These are phyloP conservation scores for Takashimella koratensis DNA, from an alignment of 1,284 basidiomycete genomes.

Conservation along the genomic window DNA sequence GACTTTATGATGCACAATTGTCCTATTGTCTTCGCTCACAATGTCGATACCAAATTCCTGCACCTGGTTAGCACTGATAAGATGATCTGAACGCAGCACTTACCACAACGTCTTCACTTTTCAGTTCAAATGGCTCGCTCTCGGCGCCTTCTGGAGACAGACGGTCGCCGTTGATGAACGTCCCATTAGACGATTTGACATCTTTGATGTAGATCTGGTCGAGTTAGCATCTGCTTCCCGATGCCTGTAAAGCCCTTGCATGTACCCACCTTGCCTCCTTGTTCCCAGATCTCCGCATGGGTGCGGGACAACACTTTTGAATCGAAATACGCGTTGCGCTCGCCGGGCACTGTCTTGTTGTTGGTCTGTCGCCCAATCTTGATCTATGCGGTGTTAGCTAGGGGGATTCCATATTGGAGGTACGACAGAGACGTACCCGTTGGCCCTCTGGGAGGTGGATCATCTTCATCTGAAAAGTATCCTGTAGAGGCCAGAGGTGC, in stretches of 20 bases:
- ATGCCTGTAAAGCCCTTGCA: no score
- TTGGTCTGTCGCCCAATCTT: constrained; percentile 99
- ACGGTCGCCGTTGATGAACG: constrained; percentile 94
- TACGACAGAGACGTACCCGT: constrained; percentile 21
- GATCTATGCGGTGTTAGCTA: no score
- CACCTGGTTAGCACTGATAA: not conserved
- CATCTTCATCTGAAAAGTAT: constrained; percentile 94
- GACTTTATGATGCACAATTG: constrained; percentile 97
- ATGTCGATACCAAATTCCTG: constrained; percentile 99
- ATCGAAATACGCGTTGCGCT: constrained; percentile 96
- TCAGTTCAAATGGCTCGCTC: constrained; percentile 89
- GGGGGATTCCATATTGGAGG: not conserved
- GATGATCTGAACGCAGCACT: constrained; percentile 32
- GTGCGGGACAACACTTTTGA: constrained; percentile 91
- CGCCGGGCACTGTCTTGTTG: constrained; percentile 89
- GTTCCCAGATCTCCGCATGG: constrained; percentile 98
- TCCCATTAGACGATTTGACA: constrained; percentile 96
- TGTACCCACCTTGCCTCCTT: constrained; percentile 72
- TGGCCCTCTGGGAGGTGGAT: constrained; percentile 67
- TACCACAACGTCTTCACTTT: constrained; percentile 87
- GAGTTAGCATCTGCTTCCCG: not conserved
- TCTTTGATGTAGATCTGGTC: constrained; percentile 93
- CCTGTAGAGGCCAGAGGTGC: constrained; percentile 92
- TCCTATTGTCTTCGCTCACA: constrained; percentile 96
- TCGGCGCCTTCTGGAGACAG: constrained; percentile 87